These are phyloP conservation scores for Penicillium fimorum DNA, from an alignment of 495 filamentous ascomycete species.

Conservation along the genomic window DNA sequence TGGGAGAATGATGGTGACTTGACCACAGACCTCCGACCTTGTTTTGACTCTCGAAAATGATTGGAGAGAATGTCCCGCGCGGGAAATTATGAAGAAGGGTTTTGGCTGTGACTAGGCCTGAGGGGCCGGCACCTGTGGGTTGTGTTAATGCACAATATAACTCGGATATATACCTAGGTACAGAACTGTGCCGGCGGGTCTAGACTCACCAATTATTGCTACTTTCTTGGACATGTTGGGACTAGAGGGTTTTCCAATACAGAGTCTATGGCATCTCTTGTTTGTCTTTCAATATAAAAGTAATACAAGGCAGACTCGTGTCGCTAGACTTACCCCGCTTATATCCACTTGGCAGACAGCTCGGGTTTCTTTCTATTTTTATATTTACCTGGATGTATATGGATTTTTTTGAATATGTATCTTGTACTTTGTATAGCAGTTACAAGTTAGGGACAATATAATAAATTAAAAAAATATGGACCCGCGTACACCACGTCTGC, in stretches of 20 bases:
- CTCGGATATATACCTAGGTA: background rate
- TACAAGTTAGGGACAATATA: background rate
- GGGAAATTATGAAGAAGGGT: constrained; percentile 63
- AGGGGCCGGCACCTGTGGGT: constrained; percentile 68
- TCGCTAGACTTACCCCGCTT: constrained; percentile 13
- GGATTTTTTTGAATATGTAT: background rate
- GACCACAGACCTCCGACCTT: constrained; percentile 76
- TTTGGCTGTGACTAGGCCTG: constrained; percentile 80
- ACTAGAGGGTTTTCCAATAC: background rate
- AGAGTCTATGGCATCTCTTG: background rate
- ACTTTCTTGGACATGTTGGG: constrained; percentile 52
- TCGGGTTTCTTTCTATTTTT: constrained; percentile 5
- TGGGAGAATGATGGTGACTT: background rate
- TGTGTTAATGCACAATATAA: constrained; percentile 1
- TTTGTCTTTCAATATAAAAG: background rate
- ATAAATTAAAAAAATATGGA: background rate
- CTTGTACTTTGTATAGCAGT: background rate
- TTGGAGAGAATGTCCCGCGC: constrained; percentile 59
- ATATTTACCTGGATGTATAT: background rate
- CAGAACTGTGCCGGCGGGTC: too few species aligned
- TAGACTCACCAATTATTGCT: constrained; percentile 61
- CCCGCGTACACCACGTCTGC: background rate
- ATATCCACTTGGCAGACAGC: background rate
- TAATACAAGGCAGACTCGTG: background rate
- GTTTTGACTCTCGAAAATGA: constrained; percentile 64